These are phyloP conservation scores for Tylopilus rubrobrunneus DNA, from an alignment of 768 basidiomycete species.

Conservation along the genomic window DNA sequence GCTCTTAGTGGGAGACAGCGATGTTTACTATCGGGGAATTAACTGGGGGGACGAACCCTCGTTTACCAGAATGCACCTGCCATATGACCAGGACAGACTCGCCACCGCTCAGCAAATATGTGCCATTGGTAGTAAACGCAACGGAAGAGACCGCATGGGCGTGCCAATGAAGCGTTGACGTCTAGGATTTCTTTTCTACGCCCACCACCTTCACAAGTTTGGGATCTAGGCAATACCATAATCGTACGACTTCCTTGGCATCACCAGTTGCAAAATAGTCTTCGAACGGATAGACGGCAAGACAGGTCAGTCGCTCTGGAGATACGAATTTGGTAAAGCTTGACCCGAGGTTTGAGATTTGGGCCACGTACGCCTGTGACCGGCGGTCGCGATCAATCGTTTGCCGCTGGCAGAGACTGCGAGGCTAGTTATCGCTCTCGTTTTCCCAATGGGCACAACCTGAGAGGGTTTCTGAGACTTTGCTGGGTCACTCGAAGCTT, in stretches of 20 bases:
- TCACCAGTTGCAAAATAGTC: slow-evolving; percentile 97
- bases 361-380: slow-evolving; percentile 70
- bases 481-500: slow-evolving; percentile 35
- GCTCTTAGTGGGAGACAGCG: slow-evolving; percentile 48
- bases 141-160: slow-evolving; percentile 88
- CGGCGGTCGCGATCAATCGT: slow-evolving; percentile 73
- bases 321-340: slow-evolving; percentile 84
- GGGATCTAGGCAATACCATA: slow-evolving; percentile 91
- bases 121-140: slow-evolving; percentile 84
- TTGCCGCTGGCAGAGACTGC: slow-evolving; percentile 71
- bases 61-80: slow-evolving; percentile 86
- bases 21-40: slow-evolving; percentile 81
- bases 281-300: slow-evolving; percentile 84
- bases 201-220: slow-evolving; percentile 48
- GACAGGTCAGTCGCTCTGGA: slow-evolving; percentile 73
- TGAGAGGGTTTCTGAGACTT: slow-evolving; percentile 46
- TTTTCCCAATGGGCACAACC: slow-evolving; percentile 62
- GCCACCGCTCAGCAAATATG: slow-evolving; percentile 92
- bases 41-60: slow-evolving; percentile 89
- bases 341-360: slow-evolving; percentile 49
- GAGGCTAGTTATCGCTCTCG: slow-evolving; percentile 56
- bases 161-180: slow-evolving; percentile 92
- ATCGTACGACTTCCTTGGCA: slow-evolving; percentile 71
- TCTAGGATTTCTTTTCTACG: slow-evolving; percentile 78
- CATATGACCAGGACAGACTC: slow-evolving; percentile 96